Conservation (phyloP, 2,329 filamentous ascomycete genomes). For the Dichotomopilus funicola region DNA sequence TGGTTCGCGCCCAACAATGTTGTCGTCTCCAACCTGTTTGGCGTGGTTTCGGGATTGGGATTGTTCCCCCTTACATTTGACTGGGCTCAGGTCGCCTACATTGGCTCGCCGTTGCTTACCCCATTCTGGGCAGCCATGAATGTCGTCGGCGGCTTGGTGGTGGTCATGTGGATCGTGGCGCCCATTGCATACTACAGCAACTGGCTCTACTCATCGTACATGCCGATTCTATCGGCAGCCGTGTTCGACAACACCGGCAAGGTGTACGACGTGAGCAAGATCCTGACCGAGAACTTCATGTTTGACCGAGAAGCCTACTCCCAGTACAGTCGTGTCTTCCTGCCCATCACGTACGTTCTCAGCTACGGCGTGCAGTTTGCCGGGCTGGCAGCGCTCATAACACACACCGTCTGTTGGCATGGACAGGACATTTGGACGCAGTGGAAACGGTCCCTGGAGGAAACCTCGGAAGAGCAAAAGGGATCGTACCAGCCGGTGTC, state of each 20-base stretch:
- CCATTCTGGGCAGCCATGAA: constrained; percentile 85
- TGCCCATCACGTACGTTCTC: constrained; percentile 81
- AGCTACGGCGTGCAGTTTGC: constrained; percentile 86
- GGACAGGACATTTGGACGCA: constrained; percentile 75
- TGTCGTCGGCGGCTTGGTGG: constrained; percentile 69
- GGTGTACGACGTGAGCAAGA: constrained; percentile 73
- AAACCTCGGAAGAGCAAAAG: constrained; percentile 48
- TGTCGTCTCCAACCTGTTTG: constrained; percentile 80
- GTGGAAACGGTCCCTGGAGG: constrained; percentile 62
- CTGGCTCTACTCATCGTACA: constrained; percentile 71
- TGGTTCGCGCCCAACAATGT: constrained; percentile 85
- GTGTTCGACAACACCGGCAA: constrained; percentile 82
- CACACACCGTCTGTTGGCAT: constrained; percentile 79
- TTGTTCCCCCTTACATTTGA: constrained; percentile 84
- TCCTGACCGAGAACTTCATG: constrained; percentile 69
- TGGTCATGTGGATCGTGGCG: constrained; percentile 80
- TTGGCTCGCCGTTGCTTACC: constrained; percentile 75
- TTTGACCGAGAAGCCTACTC: constrained; percentile 73
- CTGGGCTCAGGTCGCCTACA: constrained; percentile 85
- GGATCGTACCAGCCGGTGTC: constrained; percentile 45
- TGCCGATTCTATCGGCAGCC: constrained; percentile 77
- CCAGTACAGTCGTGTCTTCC: constrained; percentile 75
- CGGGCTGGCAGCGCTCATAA: constrained; percentile 69
- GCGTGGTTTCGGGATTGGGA: constrained; percentile 75
- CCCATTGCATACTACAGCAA: constrained; percentile 78